These are phyloP conservation scores for Claviceps paspali DNA, from an alignment of 2,329 filamentous ascomycete species.

Conservation along the genomic window DNA sequence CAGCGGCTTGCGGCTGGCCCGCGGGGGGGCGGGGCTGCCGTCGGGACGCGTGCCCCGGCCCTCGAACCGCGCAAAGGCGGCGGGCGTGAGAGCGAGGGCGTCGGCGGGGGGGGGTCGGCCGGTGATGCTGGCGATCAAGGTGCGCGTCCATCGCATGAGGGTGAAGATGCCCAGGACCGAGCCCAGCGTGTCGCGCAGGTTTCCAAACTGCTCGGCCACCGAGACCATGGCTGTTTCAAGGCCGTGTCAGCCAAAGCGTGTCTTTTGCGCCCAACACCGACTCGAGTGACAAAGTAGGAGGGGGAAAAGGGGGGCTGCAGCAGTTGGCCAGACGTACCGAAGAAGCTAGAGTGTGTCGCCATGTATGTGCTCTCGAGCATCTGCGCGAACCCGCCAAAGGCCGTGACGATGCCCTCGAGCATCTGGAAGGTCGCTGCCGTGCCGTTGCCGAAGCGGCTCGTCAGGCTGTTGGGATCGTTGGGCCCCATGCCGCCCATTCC, in stretches of 20 bases:
- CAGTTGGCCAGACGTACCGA: constrained; percentile 51
- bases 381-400: constrained; percentile 94
- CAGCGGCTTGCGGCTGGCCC: constrained; percentile 85
- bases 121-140: constrained; percentile 79
- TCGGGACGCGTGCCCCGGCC: constrained; percentile 44
- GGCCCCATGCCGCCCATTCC: constrained; percentile 29
- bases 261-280: too few relatives aligned
- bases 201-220: constrained; percentile 93
- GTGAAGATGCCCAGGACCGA: constrained; percentile 93
- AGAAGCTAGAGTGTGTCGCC: constrained; percentile 98
- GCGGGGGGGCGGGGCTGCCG: constrained; percentile 49
- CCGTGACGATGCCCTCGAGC: constrained; percentile 90
- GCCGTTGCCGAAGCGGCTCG: constrained; percentile 87
- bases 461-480: constrained; percentile 85
- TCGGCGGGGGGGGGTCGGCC: constrained; percentile 82
- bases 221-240: constrained; percentile 70
- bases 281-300: too few relatives aligned
- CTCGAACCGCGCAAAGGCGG: constrained; percentile 81
- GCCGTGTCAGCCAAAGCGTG: not conserved
- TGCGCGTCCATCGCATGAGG: constrained; percentile 85
- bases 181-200: constrained; percentile 80
- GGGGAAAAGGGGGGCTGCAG: too few relatives aligned
- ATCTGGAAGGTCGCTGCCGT: constrained; percentile 96
- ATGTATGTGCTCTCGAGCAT: constrained; percentile 99
- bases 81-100: constrained; percentile 72